A percentile compares a stretch with the other conserved stretches of the same genome.
Evolutionary conservation across 805 yeast genomes (phyloP).

Genomic region (Maudiozyma bulderi): DNA sequence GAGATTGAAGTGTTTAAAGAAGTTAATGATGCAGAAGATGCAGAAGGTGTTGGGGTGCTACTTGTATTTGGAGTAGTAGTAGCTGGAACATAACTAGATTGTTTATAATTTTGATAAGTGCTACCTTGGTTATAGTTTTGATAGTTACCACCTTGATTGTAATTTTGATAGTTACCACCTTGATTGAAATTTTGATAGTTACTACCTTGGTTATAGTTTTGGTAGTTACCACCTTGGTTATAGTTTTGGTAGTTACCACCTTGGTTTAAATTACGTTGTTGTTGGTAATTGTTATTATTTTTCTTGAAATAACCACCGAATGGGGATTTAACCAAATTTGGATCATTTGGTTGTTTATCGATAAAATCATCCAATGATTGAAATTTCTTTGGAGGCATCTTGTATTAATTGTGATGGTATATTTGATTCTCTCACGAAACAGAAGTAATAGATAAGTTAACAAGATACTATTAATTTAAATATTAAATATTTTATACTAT

Average conservation of each 20-base stretch:
- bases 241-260: conserved; percentile 4
- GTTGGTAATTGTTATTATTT: conserved; percentile 14
- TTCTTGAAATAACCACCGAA: conserved; percentile 28
- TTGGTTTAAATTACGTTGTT: conserved; percentile 14
- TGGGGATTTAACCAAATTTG: conserved; percentile 24
- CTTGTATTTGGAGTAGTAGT: conserved; percentile 29
- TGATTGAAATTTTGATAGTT: conserved; percentile 8
- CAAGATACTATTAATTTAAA: too few relatives aligned
- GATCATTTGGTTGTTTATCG: conserved; percentile 24
- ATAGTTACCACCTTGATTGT: conserved; percentile 8
- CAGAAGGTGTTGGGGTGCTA: conserved; percentile 33
- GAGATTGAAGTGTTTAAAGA: conserved; percentile 58
- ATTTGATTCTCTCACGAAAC: not conserved
- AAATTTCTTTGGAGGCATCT: conserved; percentile 28
- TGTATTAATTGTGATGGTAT: not conserved
- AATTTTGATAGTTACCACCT: conserved; percentile 6
- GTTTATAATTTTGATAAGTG: conserved; percentile 8
- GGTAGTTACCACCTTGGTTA: conserved; percentile 12
- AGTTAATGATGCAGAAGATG: conserved; percentile 66
- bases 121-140: conserved; percentile 7
- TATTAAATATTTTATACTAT: too few relatives aligned
- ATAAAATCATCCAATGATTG: conserved; percentile 22
- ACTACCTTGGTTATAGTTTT: conserved; percentile 9
- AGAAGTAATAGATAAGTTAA: not conserved
- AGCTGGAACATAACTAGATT: conserved; percentile 24